Base-by-base conservation (phyloP, 306 rosid species). In the Rubus parviflorus region DNA sequence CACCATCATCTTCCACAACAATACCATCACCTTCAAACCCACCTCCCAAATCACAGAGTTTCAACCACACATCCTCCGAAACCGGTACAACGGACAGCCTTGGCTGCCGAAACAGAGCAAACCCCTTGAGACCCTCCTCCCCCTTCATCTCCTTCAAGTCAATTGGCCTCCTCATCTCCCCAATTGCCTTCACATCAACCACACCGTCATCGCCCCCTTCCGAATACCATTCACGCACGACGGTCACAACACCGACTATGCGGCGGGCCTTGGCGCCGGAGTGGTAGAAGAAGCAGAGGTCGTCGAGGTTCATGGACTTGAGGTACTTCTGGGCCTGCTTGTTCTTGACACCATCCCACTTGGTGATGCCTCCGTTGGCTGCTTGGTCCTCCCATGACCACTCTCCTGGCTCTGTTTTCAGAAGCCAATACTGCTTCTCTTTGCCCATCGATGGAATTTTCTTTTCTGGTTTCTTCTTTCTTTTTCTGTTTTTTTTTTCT, bases 381-480 rank as follows among this genome's bases (percentile, higher is more conserved):
- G 87, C 89, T 74, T 94, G 97, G 72, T 94, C 96, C 56, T 92
- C 96, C 98, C 96, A 94, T 16, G 97, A 91, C 98, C 96, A 91
- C 75, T 94, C 98, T 3, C 85, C 83, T 4, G 94, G 87, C 62
- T 92, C 98, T 4, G 97, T 91, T 77, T 92, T 94, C 86, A 94
- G 69, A 40, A 92, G 94, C 89, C 81, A 92, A 81, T 46, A 84
- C 42, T 85, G 77, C 25, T 72, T 82, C 19, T 71, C 64, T 48
- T 61, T 63, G 19, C 43, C 81, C 85, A 83, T 80, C 19, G 64
- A 10, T 72, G 75, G 51, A 8, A 13, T 3, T 5, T 17, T 16
- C 0, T 30, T 30, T 30, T 30, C 61, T n/a, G 54, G 30, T 7
- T 0, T 11, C 17, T 30, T 22, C 20, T 51, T 19, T 23, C 65